A percentile compares a stretch with the other conserved stretches of the same genome.
phyloP scores from a whole-genome alignment of 257 asterid species.

The Ballota nigra region DNA sequence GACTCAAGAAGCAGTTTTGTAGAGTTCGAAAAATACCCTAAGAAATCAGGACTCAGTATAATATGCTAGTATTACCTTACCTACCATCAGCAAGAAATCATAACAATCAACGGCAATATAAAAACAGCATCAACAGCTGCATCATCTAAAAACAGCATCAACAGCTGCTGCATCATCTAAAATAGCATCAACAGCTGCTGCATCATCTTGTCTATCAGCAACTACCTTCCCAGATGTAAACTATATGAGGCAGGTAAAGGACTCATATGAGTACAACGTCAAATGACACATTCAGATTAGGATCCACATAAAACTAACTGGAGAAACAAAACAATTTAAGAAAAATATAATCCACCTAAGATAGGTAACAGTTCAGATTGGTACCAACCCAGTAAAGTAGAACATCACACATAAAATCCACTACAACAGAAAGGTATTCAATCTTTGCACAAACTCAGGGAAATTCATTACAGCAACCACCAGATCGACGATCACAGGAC shows the following conservation, averaged over 20 bases:
- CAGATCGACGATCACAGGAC: constrained; percentile 36
- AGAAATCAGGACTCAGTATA: not conserved
- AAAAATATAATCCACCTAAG: constrained; percentile 6
- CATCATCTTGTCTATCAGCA: constrained; percentile 56
- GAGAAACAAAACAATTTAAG: not conserved
- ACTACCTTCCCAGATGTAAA: constrained; percentile 58
- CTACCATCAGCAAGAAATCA: constrained; percentile 46
- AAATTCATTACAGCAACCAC: constrained; percentile 44
- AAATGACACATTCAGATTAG: constrained; percentile 18
- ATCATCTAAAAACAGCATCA: constrained; percentile 53
- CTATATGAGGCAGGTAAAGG: constrained; percentile 70
- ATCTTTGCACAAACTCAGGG: constrained; percentile 40
- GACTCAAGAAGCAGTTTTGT: too few species aligned
- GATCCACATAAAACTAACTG: not conserved
- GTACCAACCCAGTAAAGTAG: constrained; percentile 23
- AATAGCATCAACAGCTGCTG: constrained; percentile 52
- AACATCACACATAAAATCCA: constrained; percentile 29
- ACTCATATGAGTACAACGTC: constrained; percentile 40
- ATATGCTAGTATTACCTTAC: constrained; percentile 46
- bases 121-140: constrained; percentile 50
- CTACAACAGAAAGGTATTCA: constrained; percentile 50
- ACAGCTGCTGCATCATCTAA: constrained; percentile 49
- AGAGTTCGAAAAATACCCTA: too few species aligned
- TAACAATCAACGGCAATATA: constrained; percentile 47
- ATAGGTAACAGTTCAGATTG: constrained; percentile 20